phyloP scores from a whole-genome alignment of 2,329 filamentous ascomycete genomes.

The Aspergillus uvarum region DNA sequence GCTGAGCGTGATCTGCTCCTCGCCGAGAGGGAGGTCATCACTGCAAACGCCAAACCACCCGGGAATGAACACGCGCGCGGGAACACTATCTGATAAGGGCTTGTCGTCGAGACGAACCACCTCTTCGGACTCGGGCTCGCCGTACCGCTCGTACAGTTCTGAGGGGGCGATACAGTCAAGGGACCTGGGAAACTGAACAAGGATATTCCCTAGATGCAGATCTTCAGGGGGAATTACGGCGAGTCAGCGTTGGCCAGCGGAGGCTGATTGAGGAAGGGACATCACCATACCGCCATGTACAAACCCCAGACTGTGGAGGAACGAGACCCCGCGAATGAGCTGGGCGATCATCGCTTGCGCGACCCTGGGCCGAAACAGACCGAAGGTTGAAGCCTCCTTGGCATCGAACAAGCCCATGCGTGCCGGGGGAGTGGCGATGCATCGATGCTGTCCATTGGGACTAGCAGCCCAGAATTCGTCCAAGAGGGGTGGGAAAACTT shows the following conservation, averaged over 20 bases:
- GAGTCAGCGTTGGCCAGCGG: too few species aligned
- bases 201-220: slow-evolving; percentile 27
- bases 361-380: slow-evolving; percentile 21
- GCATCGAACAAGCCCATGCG: slow-evolving; percentile 23
- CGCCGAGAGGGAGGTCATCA: not conserved
- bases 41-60: not conserved
- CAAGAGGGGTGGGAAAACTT: slow-evolving; percentile 17
- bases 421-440: slow-evolving; percentile 21
- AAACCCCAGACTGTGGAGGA: slow-evolving; percentile 25
- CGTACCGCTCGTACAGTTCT: slow-evolving; percentile 24
- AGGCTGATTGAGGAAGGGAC: too few species aligned
- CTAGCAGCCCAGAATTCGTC: slow-evolving; percentile 29
- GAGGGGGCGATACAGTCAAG: slow-evolving; percentile 22
- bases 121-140: slow-evolving; percentile 21
- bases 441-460: slow-evolving; percentile 26
- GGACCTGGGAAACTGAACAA: slow-evolving; percentile 20
- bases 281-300: slow-evolving; percentile 25
- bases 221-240: slow-evolving; percentile 9
- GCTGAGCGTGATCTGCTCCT: not conserved
- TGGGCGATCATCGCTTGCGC: slow-evolving; percentile 25
- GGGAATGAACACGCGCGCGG: slow-evolving; percentile 9
- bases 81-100: slow-evolving; percentile 21
- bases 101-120: slow-evolving; percentile 25
- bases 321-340: slow-evolving; percentile 22
- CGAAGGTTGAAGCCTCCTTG: slow-evolving; percentile 21